Evolutionary conservation across 2,329 filamentous ascomycete genomes (phyloP), one percentile per base, ranked within the genome.

Genomic region (Aureobasidium sp.): DNA sequence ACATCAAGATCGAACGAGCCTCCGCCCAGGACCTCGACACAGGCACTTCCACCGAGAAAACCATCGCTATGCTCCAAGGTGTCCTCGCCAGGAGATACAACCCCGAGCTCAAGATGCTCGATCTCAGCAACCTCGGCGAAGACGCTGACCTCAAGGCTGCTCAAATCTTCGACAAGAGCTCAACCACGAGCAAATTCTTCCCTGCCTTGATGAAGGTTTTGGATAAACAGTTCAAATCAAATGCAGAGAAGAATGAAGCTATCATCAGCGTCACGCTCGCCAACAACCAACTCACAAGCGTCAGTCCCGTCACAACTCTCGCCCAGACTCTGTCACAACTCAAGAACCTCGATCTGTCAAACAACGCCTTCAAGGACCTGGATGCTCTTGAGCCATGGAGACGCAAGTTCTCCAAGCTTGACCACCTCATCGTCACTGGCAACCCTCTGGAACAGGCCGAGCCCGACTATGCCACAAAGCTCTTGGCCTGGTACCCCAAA

Each of bases 131-230:
- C 1, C 83, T 97, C 10, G 86, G 83, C 36, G 78, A 83, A 52
- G 93, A 97, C 68, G 77, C 84, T 2, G 83, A 86, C 62, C 82
- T 97, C 5, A 79, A 86, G 59, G 79, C 83, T 45, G 86, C 91
- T 74, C 89, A 89, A 41, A 88, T 93, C 69, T 91, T 96, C 71
- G 83, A 85, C 64, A 84, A 79, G 63, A 83, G 82, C 63, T 85
- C 87, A 3, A 86, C 86, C 1, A 86, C 89, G 48, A 83, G 88
- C 65, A 99, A 97, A 73, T 89, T 96, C 65, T 97, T 97, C 76
- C 90, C 89, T 58, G 93, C 90, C 1, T 80, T 97, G 64, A 96
- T 97, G 89, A 86, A 85, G 63, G 86, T 97, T 50, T 91, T 90
- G 72, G 86, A 95, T 58, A 78, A 84, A 64, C 82, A 88, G 21